phyloP scores from a whole-genome alignment of 306 rosid genomes.

The Prinsepia uniflora region DNA sequence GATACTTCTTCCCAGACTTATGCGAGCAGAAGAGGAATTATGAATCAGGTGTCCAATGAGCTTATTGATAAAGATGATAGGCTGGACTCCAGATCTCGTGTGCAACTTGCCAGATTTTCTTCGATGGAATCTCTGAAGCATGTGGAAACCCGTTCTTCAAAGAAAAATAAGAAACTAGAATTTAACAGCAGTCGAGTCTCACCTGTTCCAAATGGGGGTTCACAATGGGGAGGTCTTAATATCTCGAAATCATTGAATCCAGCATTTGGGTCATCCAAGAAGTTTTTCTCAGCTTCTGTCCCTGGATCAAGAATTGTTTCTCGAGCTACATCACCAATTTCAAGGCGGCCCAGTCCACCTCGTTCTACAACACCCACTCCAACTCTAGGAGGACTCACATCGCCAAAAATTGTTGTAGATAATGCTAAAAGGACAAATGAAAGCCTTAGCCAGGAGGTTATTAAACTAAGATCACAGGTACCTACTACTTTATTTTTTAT shows the following conservation, averaged over 20 bases:
- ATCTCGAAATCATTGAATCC: constrained; percentile 94
- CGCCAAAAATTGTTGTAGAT: constrained; percentile 85
- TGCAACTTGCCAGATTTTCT: constrained; percentile 66
- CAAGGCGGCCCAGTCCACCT: constrained; percentile 97
- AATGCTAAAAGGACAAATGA: constrained; percentile 83
- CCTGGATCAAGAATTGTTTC: constrained; percentile 99
- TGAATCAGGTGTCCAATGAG: constrained; percentile 69
- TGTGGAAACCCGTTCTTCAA: constrained; percentile 76
- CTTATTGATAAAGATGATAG: constrained; percentile 71
- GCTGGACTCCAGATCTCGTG: constrained; percentile 73
- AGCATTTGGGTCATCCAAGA: constrained; percentile 94
- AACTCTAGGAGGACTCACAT: constrained; percentile 92
- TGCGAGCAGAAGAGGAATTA: constrained; percentile 86
- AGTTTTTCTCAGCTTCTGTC: constrained; percentile 98
- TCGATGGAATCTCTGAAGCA: constrained; percentile 85
- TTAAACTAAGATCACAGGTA: constrained; percentile 91
- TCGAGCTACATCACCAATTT: constrained; percentile 96
- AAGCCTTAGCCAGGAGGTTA: constrained; percentile 92
- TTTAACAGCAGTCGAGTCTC: constrained; percentile 96
- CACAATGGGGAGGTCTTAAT: constrained; percentile 89
- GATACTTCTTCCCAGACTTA: constrained; percentile 80
- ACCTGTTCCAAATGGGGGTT: constrained; percentile 86
- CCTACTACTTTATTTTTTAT: background rate
- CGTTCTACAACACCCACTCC: constrained; percentile 99
- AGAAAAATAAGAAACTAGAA: constrained; percentile 93